Evolutionary conservation across 495 filamentous ascomycete species (phyloP).

Genomic region (Barbatosphaeria neglecta): DNA sequence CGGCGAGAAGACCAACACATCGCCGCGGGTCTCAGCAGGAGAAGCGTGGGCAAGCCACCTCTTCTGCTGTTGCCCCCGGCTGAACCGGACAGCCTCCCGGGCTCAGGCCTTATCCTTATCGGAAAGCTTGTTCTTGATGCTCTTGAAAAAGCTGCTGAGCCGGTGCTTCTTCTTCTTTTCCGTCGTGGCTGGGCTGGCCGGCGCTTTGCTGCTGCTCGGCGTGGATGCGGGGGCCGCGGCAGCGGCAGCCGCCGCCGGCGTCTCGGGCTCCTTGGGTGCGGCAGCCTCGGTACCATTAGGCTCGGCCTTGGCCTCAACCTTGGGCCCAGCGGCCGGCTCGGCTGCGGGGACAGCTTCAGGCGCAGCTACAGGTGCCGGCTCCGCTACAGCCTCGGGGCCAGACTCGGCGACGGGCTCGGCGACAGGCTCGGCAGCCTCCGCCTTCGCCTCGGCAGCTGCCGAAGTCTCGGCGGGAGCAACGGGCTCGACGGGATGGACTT

Average conservation of each 20-base stretch:
- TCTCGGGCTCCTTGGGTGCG: slow-evolving; percentile 7
- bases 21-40: too few relatives aligned
- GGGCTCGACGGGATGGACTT: slow-evolving; percentile 15
- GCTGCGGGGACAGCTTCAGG: not conserved
- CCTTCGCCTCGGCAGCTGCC: slow-evolving; percentile 6
- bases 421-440: slow-evolving; percentile 1
- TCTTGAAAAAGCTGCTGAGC: slow-evolving; percentile 43
- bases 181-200: slow-evolving; percentile 15
- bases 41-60: too few relatives aligned
- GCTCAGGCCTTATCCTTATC: slow-evolving; percentile 17
- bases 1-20: too few relatives aligned
- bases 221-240: slow-evolving; percentile 14
- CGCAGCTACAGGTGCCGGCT: too few relatives aligned
- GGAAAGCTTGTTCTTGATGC: slow-evolving; percentile 45
- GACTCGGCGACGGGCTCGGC: not conserved
- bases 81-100: too few relatives aligned
- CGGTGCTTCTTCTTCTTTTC: slow-evolving; percentile 50
- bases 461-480: slow-evolving; percentile 7
- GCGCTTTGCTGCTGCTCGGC: slow-evolving; percentile 11
- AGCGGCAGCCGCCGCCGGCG: slow-evolving; percentile 13
- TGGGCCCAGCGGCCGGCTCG: not conserved
- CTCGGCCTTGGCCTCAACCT: slow-evolving; percentile 5
- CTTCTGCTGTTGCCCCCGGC: too few relatives aligned
- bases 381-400: not conserved
- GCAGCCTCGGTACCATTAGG: slow-evolving; percentile 8